phyloP scores from a whole-genome alignment of 106 monocot species.

The Dendrobium nobile region DNA sequence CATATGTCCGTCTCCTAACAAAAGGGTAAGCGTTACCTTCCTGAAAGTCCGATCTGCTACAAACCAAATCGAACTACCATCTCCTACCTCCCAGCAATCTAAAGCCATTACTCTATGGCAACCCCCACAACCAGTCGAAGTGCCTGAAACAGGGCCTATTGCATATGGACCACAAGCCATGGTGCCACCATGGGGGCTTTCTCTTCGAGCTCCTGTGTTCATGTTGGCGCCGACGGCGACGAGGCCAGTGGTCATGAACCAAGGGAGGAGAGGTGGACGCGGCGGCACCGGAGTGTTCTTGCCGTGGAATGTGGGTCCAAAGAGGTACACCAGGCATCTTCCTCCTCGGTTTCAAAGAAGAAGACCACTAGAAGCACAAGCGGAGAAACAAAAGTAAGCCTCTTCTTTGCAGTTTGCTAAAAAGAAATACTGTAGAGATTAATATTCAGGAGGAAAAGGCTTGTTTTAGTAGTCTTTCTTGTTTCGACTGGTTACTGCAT shows the following conservation, averaged over 20 bases:
- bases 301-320: constrained; percentile 51
- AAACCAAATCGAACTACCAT: constrained; percentile 4
- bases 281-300: constrained; percentile 62
- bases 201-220: constrained; percentile 27
- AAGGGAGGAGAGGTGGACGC: constrained; percentile 15
- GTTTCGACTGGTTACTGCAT: no score
- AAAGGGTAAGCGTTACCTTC: constrained; percentile 67
- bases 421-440: constrained; percentile 1
- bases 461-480: neutral
- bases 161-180: constrained; percentile 26
- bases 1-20: constrained; percentile 66
- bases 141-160: constrained; percentile 5
- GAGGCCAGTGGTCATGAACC: constrained; percentile 13
- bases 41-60: constrained; percentile 51
- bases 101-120: constrained; percentile 56
- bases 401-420: neutral
- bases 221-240: constrained; percentile 24
- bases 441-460: neutral
- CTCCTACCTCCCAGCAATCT: constrained; percentile 11
- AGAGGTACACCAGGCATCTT: constrained; percentile 68
- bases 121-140: constrained; percentile 21
- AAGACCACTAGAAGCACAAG: constrained; percentile 28
- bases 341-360: constrained; percentile 67
- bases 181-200: constrained; percentile 49
- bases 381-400: neutral